Percentiles rank a stretch among this genome's conserved stretches.
These are phyloP conservation scores for Ustilago bromivora DNA, from an alignment of 1,284 basidiomycete species.

Conservation along the genomic window DNA sequence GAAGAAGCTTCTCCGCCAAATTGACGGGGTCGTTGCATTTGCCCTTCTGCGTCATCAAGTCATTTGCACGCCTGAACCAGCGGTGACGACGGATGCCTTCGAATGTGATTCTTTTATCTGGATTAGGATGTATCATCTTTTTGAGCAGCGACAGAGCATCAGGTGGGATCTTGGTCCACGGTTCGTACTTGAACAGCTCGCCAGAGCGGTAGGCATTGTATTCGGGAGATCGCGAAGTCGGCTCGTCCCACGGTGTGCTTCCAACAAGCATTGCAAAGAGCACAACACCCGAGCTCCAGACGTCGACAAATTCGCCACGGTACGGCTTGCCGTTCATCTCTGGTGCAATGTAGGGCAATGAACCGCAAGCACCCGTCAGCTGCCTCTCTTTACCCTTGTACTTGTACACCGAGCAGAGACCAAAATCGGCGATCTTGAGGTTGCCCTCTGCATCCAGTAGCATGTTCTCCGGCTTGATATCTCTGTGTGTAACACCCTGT, in stretches of 20 bases:
- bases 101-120: constrained; percentile 56
- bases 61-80: constrained; percentile 65
- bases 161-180: constrained; percentile 81
- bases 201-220: constrained; percentile 82
- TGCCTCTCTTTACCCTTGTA: constrained; percentile 82
- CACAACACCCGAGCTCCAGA: constrained; percentile 95
- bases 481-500: constrained; percentile 74
- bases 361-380: constrained; percentile 78
- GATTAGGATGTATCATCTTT: constrained; percentile 65
- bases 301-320: constrained; percentile 89
- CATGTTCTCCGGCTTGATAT: constrained; percentile 72
- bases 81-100: constrained; percentile 65
- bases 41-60: constrained; percentile 58
- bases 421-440: constrained; percentile 95
- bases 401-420: constrained; percentile 89
- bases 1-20: constrained; percentile 67
- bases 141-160: constrained; percentile 72
- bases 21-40: constrained; percentile 66
- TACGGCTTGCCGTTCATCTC: constrained; percentile 78
- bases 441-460: constrained; percentile 73
- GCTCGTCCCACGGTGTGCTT: constrained; percentile 98
- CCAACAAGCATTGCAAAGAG: constrained; percentile 90
- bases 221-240: constrained; percentile 82
- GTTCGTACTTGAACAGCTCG: constrained; percentile 77
- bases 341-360: constrained; percentile 93